Evolutionary conservation across 2,329 filamentous ascomycete genomes (phyloP).

Genomic region (Ceratocystis variospora): DNA sequence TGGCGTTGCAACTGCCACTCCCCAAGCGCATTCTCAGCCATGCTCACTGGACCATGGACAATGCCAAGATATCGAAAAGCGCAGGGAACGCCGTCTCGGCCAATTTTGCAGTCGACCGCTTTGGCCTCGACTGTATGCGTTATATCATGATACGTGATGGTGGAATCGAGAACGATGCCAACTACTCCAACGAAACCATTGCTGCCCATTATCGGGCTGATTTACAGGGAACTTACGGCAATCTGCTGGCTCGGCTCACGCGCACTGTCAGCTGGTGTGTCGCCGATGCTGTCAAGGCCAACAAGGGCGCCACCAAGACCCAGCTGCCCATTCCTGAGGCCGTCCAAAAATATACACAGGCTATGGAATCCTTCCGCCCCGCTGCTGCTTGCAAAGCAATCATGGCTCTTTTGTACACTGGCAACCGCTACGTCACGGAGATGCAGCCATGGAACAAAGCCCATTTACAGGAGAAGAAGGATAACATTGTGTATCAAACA

Average conservation of each 20-base stretch:
- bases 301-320: not conserved
- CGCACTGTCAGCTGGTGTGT: slow-evolving; percentile 57
- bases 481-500: slow-evolving; percentile 52
- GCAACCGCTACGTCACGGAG: slow-evolving; percentile 39
- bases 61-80: slow-evolving; percentile 92
- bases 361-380: slow-evolving; percentile 18
- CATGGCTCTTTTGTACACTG: slow-evolving; percentile 20
- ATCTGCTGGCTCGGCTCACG: slow-evolving; percentile 59
- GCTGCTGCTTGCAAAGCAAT: slow-evolving; percentile 16
- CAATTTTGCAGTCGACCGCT: slow-evolving; percentile 78
- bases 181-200: slow-evolving; percentile 71
- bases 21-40: slow-evolving; percentile 75
- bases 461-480: slow-evolving; percentile 28
- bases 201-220: slow-evolving; percentile 65
- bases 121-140: slow-evolving; percentile 73
- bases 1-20: slow-evolving; percentile 68
- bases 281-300: slow-evolving; percentile 36
- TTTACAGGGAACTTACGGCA: slow-evolving; percentile 66
- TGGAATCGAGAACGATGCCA: slow-evolving; percentile 60
- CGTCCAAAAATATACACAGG: slow-evolving; percentile 12
- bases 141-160: slow-evolving; percentile 79
- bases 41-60: slow-evolving; percentile 87
- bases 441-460: slow-evolving; percentile 51
- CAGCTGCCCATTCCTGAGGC: slow-evolving; percentile 17
- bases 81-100: slow-evolving; percentile 91